A percentile compares a stretch with the other conserved stretches of the same genome.
phyloP scores from a whole-genome alignment of 768 basidiomycete species.

The Boletus reticulatus region DNA sequence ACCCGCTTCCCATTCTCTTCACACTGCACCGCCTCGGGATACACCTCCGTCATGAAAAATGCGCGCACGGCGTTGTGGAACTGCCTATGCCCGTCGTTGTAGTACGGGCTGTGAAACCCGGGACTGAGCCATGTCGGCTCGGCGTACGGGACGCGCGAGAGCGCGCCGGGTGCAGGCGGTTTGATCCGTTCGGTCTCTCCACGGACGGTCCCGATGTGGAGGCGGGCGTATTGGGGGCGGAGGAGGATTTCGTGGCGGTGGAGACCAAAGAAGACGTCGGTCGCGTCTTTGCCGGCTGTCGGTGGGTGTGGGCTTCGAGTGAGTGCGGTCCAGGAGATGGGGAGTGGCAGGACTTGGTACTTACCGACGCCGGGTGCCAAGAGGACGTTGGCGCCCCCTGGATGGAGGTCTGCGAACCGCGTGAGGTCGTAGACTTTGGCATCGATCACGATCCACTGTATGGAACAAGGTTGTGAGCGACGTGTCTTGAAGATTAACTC shows the following conservation, averaged over 20 bases:
- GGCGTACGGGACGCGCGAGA: slow-evolving; percentile 78
- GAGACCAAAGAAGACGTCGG: slow-evolving; percentile 79
- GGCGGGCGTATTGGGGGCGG: slow-evolving; percentile 67
- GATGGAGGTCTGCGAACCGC: slow-evolving; percentile 81
- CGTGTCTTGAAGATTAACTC: background rate
- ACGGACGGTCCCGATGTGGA: slow-evolving; percentile 61
- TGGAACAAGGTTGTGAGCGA: background rate
- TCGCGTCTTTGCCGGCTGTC: slow-evolving; percentile 70
- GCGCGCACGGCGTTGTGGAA: slow-evolving; percentile 77
- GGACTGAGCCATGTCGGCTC: slow-evolving; percentile 79
- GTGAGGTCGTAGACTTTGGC: slow-evolving; percentile 80
- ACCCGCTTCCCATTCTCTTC: slow-evolving; percentile 89
- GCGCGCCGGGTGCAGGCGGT: slow-evolving; percentile 53
- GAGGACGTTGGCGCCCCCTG: slow-evolving; percentile 76
- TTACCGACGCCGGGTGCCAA: slow-evolving; percentile 63
- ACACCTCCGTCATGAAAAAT: slow-evolving; percentile 74
- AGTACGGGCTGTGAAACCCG: slow-evolving; percentile 76
- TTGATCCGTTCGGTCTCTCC: slow-evolving; percentile 59
- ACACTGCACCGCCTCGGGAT: slow-evolving; percentile 69
- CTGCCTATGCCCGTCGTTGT: slow-evolving; percentile 64
- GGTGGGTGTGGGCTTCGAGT: background rate
- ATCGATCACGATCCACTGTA: slow-evolving; percentile 80
- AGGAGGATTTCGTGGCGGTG: slow-evolving; percentile 81
- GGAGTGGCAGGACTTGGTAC: slow-evolving; percentile 9
- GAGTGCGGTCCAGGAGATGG: no score